These are phyloP conservation scores for Tritrichomonas foetus DNA, from an alignment of 208 protist species.

Conservation along the genomic window DNA sequence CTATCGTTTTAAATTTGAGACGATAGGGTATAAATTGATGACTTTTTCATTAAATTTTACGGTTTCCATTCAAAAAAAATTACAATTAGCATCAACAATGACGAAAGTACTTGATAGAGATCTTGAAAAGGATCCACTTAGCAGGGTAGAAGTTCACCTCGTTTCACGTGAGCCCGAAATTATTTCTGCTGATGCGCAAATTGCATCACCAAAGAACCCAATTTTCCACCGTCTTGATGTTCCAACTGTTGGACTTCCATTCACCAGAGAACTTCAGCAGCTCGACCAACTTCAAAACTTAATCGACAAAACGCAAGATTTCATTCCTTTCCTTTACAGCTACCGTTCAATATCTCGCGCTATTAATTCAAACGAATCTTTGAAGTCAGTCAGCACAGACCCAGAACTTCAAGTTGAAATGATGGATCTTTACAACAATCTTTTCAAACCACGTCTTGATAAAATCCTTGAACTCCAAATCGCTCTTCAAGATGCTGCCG, in stretches of 20 bases:
- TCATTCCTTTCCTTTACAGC: background rate
- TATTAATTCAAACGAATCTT: background rate
- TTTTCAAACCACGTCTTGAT: too few relatives aligned
- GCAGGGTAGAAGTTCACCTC: background rate
- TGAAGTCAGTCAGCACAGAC: too few relatives aligned
- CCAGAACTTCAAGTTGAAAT: too few relatives aligned
- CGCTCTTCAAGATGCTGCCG: background rate
- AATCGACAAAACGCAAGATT: background rate
- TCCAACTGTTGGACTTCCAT: background rate
- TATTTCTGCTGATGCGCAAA: background rate
- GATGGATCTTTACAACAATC: too few relatives aligned
- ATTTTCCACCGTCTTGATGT: background rate
- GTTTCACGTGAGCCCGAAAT: background rate
- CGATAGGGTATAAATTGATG: too few relatives aligned
- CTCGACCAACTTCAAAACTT: background rate
- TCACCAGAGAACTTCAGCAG: too few relatives aligned
- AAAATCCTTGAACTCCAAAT: background rate
- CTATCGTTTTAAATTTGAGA: too few relatives aligned
- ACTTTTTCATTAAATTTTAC: too few relatives aligned
- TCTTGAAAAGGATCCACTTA: background rate
- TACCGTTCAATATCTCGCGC: background rate
- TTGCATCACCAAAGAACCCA: background rate
- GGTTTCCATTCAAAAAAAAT: too few relatives aligned
- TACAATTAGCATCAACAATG: too few relatives aligned
- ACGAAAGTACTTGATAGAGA: too few relatives aligned